phyloP scores from a whole-genome alignment of 768 basidiomycete species.

The Rhodotorula toruloides region DNA sequence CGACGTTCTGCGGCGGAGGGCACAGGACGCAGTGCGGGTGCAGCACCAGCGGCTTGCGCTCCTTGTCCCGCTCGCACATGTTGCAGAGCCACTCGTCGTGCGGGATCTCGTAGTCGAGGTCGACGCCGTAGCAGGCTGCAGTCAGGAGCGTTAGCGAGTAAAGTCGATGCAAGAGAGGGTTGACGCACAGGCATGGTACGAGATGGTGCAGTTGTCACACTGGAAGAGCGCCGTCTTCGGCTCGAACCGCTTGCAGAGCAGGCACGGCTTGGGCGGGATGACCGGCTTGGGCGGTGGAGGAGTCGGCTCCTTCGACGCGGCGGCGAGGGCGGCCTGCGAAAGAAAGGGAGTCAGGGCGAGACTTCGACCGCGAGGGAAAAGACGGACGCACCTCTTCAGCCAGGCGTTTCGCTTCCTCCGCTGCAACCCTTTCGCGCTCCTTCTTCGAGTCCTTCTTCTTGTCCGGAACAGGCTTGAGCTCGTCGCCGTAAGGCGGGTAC shows the following conservation, averaged over 20 bases:
- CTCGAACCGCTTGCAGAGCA: conserved; percentile 38
- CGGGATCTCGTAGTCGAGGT: conserved; percentile 16
- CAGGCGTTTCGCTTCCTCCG: conserved; percentile 7
- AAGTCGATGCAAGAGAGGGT: not conserved
- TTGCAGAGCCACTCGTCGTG: conserved; percentile 40
- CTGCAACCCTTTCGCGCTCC: conserved; percentile 1
- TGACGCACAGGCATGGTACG: conserved; percentile 22
- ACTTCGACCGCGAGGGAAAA: not conserved
- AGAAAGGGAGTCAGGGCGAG: not conserved
- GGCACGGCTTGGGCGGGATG: conserved; percentile 25
- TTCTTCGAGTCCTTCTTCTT: not conserved
- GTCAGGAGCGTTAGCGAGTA: not conserved
- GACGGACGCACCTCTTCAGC: not conserved
- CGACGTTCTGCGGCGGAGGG: conserved; percentile 10
- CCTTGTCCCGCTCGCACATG: conserved; percentile 33
- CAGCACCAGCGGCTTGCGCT: conserved; percentile 1
- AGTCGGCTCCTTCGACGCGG: conserved; percentile 19
- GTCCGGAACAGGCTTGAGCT: conserved; percentile 4
- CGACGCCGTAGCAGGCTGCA: conserved; percentile 40
- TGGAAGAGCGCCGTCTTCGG: conserved; percentile 31
- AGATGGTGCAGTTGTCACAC: conserved; percentile 28
- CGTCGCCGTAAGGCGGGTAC: conserved; percentile 34
- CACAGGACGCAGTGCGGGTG: conserved; percentile 36
- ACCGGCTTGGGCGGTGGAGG: conserved; percentile 20
- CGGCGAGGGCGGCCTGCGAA: not conserved